Evolutionary conservation across 2,329 filamentous ascomycete species (phyloP).

Genomic region (Neurospora crassa): DNA sequence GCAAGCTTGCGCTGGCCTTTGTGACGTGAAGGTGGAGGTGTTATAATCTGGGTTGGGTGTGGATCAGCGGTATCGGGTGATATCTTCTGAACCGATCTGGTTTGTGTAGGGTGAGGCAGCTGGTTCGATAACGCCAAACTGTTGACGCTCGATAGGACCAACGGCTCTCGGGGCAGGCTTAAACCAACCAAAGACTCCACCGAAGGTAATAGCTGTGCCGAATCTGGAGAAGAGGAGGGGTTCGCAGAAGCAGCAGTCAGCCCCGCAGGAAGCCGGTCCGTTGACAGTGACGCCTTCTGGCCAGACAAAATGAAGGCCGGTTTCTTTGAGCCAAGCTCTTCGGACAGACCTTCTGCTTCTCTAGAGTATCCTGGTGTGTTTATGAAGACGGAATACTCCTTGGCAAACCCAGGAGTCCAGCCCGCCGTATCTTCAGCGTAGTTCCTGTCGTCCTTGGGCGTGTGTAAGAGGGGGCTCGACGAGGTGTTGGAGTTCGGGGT

Average conservation of each 20-base stretch:
- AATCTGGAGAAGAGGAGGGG: slow-evolving; percentile 42
- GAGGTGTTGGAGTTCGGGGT: slow-evolving; percentile 46
- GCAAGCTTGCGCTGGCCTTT: slow-evolving; percentile 47
- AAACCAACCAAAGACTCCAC: slow-evolving; percentile 50
- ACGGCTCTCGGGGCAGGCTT: slow-evolving; percentile 43
- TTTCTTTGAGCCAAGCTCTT: slow-evolving; percentile 32
- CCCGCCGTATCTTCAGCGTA: slow-evolving; percentile 39
- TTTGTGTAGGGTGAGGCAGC: slow-evolving; percentile 18
- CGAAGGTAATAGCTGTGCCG: slow-evolving; percentile 44
- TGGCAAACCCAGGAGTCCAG: slow-evolving; percentile 53
- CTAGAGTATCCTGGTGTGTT: slow-evolving; percentile 52
- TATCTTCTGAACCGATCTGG: slow-evolving; percentile 24
- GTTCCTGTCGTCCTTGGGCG: slow-evolving; percentile 39
- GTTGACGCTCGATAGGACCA: slow-evolving; percentile 25
- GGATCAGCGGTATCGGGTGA: slow-evolving; percentile 16
- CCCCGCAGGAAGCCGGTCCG: slow-evolving; percentile 38
- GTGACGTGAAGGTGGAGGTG: slow-evolving; percentile 48
- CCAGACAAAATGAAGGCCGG: slow-evolving; percentile 25
- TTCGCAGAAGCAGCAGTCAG: slow-evolving; percentile 53
- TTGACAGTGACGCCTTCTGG: slow-evolving; percentile 43
- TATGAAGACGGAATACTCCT: slow-evolving; percentile 53
- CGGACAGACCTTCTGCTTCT: slow-evolving; percentile 34
- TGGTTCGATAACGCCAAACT: slow-evolving; percentile 21
- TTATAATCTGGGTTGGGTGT: slow-evolving; percentile 40
- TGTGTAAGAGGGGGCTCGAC: slow-evolving; percentile 47